phyloP scores from a whole-genome alignment of 257 asterid species.

The Nicotiana noctiflora region DNA sequence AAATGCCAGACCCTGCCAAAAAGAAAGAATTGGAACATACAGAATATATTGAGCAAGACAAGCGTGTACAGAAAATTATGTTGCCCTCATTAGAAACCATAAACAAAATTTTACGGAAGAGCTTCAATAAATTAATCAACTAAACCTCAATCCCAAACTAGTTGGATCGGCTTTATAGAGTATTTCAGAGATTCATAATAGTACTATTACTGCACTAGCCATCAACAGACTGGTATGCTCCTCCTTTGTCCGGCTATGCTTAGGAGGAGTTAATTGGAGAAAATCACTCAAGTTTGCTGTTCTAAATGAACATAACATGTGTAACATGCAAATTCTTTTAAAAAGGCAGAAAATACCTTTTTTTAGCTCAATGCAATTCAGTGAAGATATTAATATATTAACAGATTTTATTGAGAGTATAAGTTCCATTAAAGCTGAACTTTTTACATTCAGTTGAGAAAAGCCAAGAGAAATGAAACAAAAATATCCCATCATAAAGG shows the following conservation, averaged over 20 bases:
- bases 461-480: not conserved
- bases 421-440: not conserved
- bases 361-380: not conserved
- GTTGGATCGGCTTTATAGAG: not conserved
- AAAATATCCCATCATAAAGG: not conserved
- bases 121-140: conserved; percentile 8
- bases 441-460: not conserved
- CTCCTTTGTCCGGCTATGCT: not conserved
- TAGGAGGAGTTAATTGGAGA: not conserved
- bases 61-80: not conserved
- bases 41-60: not conserved
- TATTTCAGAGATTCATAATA: not conserved
- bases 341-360: not conserved
- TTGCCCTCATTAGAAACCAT: not conserved
- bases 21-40: not conserved
- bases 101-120: not conserved
- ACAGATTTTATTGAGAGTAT: not conserved
- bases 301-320: not conserved
- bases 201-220: not conserved
- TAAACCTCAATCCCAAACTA: not conserved
- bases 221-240: not conserved
- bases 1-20: conserved; percentile 16
- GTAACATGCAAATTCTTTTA: not conserved
- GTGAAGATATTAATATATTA: not conserved
- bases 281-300: not conserved